Base-by-base conservation (phyloP, 306 rosid genomes). In the Crotalaria pallida region DNA sequence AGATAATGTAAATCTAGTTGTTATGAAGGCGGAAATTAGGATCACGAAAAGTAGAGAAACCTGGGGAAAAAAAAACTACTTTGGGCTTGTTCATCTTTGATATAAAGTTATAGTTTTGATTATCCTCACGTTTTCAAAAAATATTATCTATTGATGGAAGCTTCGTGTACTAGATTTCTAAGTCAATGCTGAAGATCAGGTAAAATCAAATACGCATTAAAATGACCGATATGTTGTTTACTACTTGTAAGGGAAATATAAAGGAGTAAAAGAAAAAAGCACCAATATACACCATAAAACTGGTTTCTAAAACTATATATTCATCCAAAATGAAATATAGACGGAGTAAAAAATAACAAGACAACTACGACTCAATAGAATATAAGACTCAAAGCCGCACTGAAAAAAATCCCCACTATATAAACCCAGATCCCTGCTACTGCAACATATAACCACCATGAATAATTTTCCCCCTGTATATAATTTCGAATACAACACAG, bases 241-340 rank as follows among this genome's bases (percentile, higher is more conserved):
- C n/a, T n/a, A n/a, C n/a, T n/a, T 16, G 34, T 29, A 16, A 1
- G 31, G 16, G 36, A 13, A 41, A 58, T 48, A 17, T 48, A 17
- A 49, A 10, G 10, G 7, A 19, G 15, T 13, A 67, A 5, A 38
- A 34, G 2, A 38, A 38, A 38, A 1, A 1, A 27, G 10, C 38
- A 43, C 27, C 26, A 51, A 22, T 73, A 60, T 19, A 75, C 80
- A 60, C 53, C 38, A 15, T 62, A 77, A 65, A 58, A 45, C 16
- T 64, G 19, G 72, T 72, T 33, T 70, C 47, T 16, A 15, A 15
- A 70, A 70, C 5, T 66, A 65, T 58, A 76, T 85, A 80, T 79
- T 76, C 85, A 83, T 80, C 81, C 83, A 80, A 66, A 66, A 78
- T 76, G 26, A 79, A 81, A 79, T 34, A 77, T 77, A 18, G 81